These are phyloP conservation scores for Multifurca ochricompacta DNA, from an alignment of 768 basidiomycete species.

Conservation along the genomic window DNA sequence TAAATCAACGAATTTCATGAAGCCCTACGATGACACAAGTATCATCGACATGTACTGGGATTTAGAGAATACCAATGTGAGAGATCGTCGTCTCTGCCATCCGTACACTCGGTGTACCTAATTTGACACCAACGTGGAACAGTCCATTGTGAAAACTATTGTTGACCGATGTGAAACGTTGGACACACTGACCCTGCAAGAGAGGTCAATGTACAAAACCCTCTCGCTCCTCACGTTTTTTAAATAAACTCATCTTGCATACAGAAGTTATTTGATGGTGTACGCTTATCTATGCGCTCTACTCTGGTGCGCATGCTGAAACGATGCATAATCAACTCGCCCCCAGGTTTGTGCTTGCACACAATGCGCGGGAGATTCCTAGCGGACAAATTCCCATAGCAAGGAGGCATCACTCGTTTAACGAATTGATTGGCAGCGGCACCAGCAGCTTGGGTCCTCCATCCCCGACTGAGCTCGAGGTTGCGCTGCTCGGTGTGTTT, in stretches of 20 bases:
- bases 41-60: slow-evolving; percentile 14
- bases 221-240: neutral
- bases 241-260: neutral
- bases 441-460: neutral
- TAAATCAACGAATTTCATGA: slow-evolving; percentile 2
- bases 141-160: neutral
- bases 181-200: neutral
- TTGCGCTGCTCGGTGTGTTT: neutral
- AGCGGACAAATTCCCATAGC: neutral
- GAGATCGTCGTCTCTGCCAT: neutral
- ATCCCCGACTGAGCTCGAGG: neutral
- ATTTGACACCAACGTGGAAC: neutral
- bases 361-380: neutral
- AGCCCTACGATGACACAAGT: neutral
- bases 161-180: neutral
- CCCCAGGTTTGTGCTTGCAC: slow-evolving; percentile 6
- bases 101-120: neutral
- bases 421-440: neutral
- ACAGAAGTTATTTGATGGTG: slow-evolving; percentile 4
- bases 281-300: slow-evolving; percentile 1
- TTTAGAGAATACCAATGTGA: neutral
- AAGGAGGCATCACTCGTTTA: neutral
- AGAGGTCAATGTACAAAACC: slow-evolving; percentile 1
- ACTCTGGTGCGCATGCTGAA: neutral
- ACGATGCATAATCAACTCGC: neutral